Evolutionary conservation across 2,329 filamentous ascomycete genomes (phyloP).

Genomic region (Sporothrix humicola): DNA sequence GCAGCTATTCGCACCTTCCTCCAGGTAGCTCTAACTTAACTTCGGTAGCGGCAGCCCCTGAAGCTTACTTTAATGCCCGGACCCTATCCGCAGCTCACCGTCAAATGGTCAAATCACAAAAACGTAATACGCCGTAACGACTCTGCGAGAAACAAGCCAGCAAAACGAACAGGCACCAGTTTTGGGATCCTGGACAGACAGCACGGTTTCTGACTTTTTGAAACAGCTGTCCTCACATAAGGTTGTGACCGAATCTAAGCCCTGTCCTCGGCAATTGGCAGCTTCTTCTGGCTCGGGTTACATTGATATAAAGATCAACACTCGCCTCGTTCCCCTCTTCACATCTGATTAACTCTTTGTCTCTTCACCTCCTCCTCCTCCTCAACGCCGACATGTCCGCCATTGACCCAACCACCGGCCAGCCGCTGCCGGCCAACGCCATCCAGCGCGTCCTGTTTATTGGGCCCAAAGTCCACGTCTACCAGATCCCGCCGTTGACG

Average conservation of each 20-base stretch:
- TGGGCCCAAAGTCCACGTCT: conserved; percentile 77
- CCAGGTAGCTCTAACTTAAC: not conserved
- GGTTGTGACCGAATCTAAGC: too few relatives aligned
- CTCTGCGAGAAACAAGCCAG: not conserved
- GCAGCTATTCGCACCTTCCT: not conserved
- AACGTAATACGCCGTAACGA: not conserved
- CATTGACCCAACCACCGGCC: conserved; percentile 73
- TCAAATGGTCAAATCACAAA: not conserved
- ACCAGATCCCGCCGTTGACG: conserved; percentile 80
- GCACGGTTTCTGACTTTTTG: not conserved
- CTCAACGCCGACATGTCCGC: conserved; percentile 59
- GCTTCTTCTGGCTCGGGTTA: not conserved
- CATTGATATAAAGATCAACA: too few relatives aligned
- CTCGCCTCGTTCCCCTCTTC: too few relatives aligned
- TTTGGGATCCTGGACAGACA: not conserved
- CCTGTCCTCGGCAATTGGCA: conserved; percentile 6
- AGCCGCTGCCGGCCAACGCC: conserved; percentile 71
- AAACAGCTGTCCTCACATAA: too few relatives aligned
- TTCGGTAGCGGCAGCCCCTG: not conserved
- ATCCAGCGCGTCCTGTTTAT: conserved; percentile 87
- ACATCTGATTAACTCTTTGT: not conserved
- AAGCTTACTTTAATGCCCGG: not conserved
- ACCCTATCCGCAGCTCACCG: not conserved
- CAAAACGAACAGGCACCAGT: not conserved
- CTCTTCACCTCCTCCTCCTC: not conserved